phyloP scores from a whole-genome alignment of 495 filamentous ascomycete genomes.

The Neurospora hispaniola region DNA sequence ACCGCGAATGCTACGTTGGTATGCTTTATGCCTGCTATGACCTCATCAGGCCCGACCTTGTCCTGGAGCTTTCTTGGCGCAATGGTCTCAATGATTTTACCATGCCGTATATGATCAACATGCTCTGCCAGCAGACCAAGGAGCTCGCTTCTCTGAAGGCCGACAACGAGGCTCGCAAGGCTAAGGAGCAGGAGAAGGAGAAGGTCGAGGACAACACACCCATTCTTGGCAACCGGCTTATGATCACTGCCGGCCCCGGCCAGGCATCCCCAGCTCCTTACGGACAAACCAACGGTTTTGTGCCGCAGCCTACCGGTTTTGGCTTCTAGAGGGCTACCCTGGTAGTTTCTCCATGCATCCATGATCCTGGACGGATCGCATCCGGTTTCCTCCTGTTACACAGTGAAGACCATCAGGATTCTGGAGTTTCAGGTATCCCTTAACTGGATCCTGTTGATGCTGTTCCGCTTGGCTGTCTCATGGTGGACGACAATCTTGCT shows the following conservation, averaged over 20 bases:
- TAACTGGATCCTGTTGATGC: background rate
- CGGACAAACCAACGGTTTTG: slow-evolving; percentile 67
- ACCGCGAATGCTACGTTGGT: slow-evolving; percentile 96
- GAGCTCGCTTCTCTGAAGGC: slow-evolving; percentile 78
- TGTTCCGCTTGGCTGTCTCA: background rate
- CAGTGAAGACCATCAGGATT: background rate
- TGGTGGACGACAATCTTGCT: background rate
- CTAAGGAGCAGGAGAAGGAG: slow-evolving; percentile 72
- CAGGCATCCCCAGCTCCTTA: slow-evolving; percentile 51
- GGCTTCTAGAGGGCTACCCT: slow-evolving; percentile 30
- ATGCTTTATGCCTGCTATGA: slow-evolving; percentile 99
- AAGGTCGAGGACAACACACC: slow-evolving; percentile 86
- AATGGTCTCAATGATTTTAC: slow-evolving; percentile 91
- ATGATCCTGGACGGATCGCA: slow-evolving; percentile 8
- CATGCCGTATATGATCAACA: slow-evolving; percentile 99
- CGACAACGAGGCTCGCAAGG: slow-evolving; percentile 96
- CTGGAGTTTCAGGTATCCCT: background rate
- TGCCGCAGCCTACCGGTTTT: slow-evolving; percentile 69
- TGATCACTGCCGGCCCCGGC: slow-evolving; percentile 89
- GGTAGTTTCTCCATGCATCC: slow-evolving; percentile 17
- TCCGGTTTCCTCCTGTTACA: slow-evolving; percentile 11
- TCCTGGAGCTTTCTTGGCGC: slow-evolving; percentile 97
- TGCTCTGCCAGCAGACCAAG: slow-evolving; percentile 79
- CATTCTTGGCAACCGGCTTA: slow-evolving; percentile 84
- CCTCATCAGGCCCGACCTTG: slow-evolving; percentile 79